Conservation (phyloP, 2,329 filamentous ascomycete genomes). For the Pseudopyricularia cyperi region DNA sequence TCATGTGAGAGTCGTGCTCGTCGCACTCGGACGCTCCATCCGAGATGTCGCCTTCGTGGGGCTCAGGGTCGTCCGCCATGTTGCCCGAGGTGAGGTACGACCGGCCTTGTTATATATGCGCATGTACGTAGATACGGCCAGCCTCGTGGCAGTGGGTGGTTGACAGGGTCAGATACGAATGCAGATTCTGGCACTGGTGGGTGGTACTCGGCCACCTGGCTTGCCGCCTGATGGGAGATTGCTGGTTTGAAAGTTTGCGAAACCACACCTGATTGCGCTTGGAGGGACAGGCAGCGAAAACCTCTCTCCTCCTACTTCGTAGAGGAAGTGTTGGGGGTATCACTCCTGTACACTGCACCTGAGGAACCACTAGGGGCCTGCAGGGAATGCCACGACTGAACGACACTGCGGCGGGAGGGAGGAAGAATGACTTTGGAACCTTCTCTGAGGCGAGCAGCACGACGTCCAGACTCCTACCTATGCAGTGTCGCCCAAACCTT, state of each 20-base stretch:
- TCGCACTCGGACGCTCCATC: conserved; percentile 45
- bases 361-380: background rate
- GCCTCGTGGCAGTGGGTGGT: background rate
- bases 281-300: background rate
- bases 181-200: background rate
- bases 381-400: background rate
- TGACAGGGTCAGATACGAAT: background rate
- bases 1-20: conserved; percentile 27
- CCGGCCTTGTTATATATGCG: conserved; percentile 12
- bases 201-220: background rate
- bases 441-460: background rate
- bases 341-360: background rate
- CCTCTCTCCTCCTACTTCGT: background rate
- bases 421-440: background rate
- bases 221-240: background rate
- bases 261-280: conserved; percentile 2
- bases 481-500: conserved; percentile 1
- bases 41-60: conserved; percentile 41
- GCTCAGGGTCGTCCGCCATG: conserved; percentile 42
- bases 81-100: conserved; percentile 28
- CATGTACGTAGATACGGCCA: conserved; percentile 21
- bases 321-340: background rate
- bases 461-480: background rate
- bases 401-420: background rate
- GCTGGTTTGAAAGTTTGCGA: conserved; percentile 1